phyloP scores from a whole-genome alignment of 352 stramenopile species.

The Pythium insidiosum region DNA sequence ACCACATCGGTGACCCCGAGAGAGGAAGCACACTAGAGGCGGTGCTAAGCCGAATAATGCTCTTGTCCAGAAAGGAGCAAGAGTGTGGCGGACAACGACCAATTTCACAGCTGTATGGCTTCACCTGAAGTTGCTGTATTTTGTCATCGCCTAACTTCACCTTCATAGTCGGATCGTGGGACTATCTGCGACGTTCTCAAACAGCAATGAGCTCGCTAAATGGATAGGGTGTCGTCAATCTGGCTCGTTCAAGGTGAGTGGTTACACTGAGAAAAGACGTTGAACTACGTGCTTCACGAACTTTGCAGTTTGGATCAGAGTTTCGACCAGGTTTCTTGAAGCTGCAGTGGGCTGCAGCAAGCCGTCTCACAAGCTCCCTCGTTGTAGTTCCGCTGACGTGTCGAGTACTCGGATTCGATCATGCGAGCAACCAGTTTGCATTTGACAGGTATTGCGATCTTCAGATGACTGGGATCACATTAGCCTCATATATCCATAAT shows the following conservation, averaged over 20 bases:
- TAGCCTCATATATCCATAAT: too few relatives aligned
- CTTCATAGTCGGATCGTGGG: slow-evolving; percentile 24
- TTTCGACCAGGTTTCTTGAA: slow-evolving; percentile 23
- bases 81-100: slow-evolving; percentile 4
- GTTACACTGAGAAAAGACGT: too few relatives aligned
- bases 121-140: too few relatives aligned
- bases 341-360: too few relatives aligned
- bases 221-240: slow-evolving; percentile 21
- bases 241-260: slow-evolving; percentile 5
- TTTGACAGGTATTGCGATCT: slow-evolving; percentile 21
- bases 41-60: slow-evolving; percentile 31
- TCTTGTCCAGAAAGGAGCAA: slow-evolving; percentile 10
- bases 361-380: too few relatives aligned
- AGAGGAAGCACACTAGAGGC: slow-evolving; percentile 22
- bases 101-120: slow-evolving; percentile 22
- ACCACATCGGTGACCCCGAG: slow-evolving; percentile 27
- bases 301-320: slow-evolving; percentile 38
- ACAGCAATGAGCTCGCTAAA: slow-evolving; percentile 16
- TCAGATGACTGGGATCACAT: not conserved
- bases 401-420: slow-evolving; percentile 21
- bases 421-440: slow-evolving; percentile 18
- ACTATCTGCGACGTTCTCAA: slow-evolving; percentile 29
- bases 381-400: slow-evolving; percentile 24
- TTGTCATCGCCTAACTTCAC: not conserved
- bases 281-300: too few relatives aligned